phyloP scores from a whole-genome alignment of 2,329 filamentous ascomycete species.

The Leptographium lundbergii region DNA sequence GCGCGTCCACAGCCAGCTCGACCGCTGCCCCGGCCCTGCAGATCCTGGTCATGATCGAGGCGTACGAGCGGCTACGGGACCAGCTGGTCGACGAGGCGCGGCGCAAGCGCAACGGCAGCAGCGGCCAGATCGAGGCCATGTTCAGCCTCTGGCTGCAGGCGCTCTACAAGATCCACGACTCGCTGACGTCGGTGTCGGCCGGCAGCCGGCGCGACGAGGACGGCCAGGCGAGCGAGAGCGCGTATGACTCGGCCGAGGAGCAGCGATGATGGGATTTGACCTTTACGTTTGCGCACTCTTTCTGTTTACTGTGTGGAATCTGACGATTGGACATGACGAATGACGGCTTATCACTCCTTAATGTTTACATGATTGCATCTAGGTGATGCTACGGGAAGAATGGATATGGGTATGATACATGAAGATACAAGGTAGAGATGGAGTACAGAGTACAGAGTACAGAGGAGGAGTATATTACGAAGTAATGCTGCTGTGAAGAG shows the following conservation, averaged over 20 bases:
- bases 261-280: slow-evolving; percentile 9
- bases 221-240: slow-evolving; percentile 18
- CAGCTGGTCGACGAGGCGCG: slow-evolving; percentile 22
- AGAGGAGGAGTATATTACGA: too few species aligned
- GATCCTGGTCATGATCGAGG: slow-evolving; percentile 45
- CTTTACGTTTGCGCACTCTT: not conserved
- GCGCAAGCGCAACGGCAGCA: slow-evolving; percentile 16
- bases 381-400: not conserved
- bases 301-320: not conserved
- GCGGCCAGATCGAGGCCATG: slow-evolving; percentile 24
- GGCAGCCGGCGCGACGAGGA: slow-evolving; percentile 5
- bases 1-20: not conserved
- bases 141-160: slow-evolving; percentile 39
- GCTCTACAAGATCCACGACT: slow-evolving; percentile 33
- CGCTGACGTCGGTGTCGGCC: slow-evolving; percentile 18
- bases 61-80: slow-evolving; percentile 40
- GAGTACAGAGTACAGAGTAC: not conserved
- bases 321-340: not conserved
- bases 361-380: not conserved
- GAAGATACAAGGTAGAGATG: not conserved
- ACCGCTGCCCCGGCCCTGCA: slow-evolving; percentile 33
- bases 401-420: not conserved
- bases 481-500: too few species aligned
- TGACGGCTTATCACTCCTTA: not conserved
- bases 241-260: slow-evolving; percentile 18